Percentiles rank a stretch among this genome's conserved stretches.
These are phyloP conservation scores for Pythium sukuiense DNA, from an alignment of 352 stramenopile genomes.

Conservation along the genomic window DNA sequence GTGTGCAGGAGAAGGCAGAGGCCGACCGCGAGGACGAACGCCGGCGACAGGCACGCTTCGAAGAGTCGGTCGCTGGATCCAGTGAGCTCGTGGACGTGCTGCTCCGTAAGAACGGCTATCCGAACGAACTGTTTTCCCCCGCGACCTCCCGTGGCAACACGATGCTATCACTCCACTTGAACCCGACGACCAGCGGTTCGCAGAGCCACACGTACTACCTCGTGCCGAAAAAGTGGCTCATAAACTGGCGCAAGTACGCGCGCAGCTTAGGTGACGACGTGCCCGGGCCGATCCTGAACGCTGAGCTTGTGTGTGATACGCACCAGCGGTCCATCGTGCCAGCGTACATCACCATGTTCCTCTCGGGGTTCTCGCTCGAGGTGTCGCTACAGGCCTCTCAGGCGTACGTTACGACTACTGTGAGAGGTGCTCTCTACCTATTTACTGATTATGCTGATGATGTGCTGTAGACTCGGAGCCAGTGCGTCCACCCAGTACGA, in stretches of 20 bases:
- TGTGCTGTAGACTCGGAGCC: conserved; percentile 38
- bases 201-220: conserved; percentile 70
- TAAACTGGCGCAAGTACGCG: conserved; percentile 77
- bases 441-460: conserved; percentile 3
- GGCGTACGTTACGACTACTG: conserved; percentile 28
- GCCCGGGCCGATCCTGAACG: conserved; percentile 77
- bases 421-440: neutral
- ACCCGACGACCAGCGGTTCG: conserved; percentile 6
- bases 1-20: conserved; percentile 52
- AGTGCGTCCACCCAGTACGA: conserved; percentile 75
- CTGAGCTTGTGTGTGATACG: conserved; percentile 75
- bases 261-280: conserved; percentile 53
- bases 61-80: conserved; percentile 61
- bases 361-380: conserved; percentile 79
- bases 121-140: conserved; percentile 78
- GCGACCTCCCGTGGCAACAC: conserved; percentile 40
- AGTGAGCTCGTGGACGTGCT: conserved; percentile 68
- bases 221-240: conserved; percentile 87
- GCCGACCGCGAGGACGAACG: conserved; percentile 53
- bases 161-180: conserved; percentile 52
- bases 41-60: conserved; percentile 60
- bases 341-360: conserved; percentile 85
- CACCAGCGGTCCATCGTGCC: conserved; percentile 81
- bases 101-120: conserved; percentile 76
- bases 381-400: conserved; percentile 74